phyloP scores from a whole-genome alignment of 148 eudicot genomes.

The Chenopodium quinoa region DNA sequence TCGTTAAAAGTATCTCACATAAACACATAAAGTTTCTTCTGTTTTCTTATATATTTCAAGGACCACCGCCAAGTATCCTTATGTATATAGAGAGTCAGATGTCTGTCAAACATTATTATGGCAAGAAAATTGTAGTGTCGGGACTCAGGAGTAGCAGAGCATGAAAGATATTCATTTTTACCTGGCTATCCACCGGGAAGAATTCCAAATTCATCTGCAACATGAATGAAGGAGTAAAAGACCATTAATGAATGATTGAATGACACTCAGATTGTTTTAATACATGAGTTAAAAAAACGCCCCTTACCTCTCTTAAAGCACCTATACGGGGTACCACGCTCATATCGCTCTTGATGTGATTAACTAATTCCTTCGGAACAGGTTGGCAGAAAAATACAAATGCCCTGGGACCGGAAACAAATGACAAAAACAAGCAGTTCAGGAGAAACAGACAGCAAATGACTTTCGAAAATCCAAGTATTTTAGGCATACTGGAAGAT shows the following conservation, averaged over 20 bases:
- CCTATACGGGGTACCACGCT: slow-evolving; percentile 97
- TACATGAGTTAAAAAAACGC: slow-evolving; percentile 11
- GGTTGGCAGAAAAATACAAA: slow-evolving; percentile 84
- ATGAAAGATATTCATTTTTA: slow-evolving; percentile 25
- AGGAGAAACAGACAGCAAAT: not conserved
- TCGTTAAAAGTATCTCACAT: not conserved
- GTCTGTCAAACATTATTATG: not conserved
- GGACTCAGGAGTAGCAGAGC: not conserved
- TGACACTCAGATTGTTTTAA: not conserved
- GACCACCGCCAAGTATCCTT: not conserved
- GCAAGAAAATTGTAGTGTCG: not conserved
- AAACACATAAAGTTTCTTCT: not conserved
- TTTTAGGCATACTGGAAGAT: not conserved
- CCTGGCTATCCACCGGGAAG: slow-evolving; percentile 92
- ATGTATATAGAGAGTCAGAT: not conserved
- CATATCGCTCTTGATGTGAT: slow-evolving; percentile 77
- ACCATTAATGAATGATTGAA: slow-evolving; percentile 2
- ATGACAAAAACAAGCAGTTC: slow-evolving; percentile 19
- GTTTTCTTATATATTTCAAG: not conserved
- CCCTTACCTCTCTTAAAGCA: slow-evolving; percentile 85
- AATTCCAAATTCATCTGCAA: slow-evolving; percentile 98
- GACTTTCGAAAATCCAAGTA: not conserved
- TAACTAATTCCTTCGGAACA: slow-evolving; percentile 69
- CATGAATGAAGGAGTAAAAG: slow-evolving; percentile 1
- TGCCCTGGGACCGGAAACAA: slow-evolving; percentile 54